These are phyloP conservation scores for Amanita pallidorosea DNA, from an alignment of 768 basidiomycete species.

Conservation along the genomic window DNA sequence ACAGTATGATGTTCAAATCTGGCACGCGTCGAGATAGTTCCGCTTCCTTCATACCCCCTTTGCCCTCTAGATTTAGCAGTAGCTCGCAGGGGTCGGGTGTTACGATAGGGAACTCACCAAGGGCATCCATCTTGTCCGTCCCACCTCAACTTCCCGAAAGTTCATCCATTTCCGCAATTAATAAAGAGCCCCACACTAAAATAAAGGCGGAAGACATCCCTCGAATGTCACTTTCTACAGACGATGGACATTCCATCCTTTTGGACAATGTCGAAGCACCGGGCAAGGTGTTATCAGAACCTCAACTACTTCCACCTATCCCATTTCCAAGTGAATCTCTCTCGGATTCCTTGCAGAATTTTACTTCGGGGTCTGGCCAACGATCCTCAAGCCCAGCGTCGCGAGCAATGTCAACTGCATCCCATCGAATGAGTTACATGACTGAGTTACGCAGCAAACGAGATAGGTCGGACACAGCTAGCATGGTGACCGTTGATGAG, in stretches of 20 bases:
- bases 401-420: constrained; percentile 37
- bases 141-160: constrained; percentile 31
- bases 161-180: constrained; percentile 3
- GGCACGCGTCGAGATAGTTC: constrained; percentile 38
- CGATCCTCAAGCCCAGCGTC: constrained; percentile 26
- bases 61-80: constrained; percentile 50
- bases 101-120: constrained; percentile 30
- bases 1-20: constrained; percentile 66
- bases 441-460: constrained; percentile 74
- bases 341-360: constrained; percentile 63
- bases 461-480: constrained; percentile 82
- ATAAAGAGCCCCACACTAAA: constrained; percentile 2
- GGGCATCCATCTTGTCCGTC: constrained; percentile 38
- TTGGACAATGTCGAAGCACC: constrained; percentile 25
- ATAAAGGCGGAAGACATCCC: constrained; percentile 40
- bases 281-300: constrained; percentile 19
- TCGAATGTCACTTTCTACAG: constrained; percentile 64
- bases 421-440: constrained; percentile 69
- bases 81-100: constrained; percentile 44
- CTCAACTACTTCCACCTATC: constrained; percentile 67
- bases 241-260: constrained; percentile 58
- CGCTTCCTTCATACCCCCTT: constrained; percentile 34
- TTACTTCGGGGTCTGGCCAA: constrained; percentile 22
- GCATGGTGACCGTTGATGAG: constrained; percentile 92
- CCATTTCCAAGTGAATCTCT: constrained; percentile 71